A percentile compares a stretch with the other conserved stretches of the same genome.
Conservation (phyloP, 345 rosid genomes). For the Toxicodendron radicans region DNA sequence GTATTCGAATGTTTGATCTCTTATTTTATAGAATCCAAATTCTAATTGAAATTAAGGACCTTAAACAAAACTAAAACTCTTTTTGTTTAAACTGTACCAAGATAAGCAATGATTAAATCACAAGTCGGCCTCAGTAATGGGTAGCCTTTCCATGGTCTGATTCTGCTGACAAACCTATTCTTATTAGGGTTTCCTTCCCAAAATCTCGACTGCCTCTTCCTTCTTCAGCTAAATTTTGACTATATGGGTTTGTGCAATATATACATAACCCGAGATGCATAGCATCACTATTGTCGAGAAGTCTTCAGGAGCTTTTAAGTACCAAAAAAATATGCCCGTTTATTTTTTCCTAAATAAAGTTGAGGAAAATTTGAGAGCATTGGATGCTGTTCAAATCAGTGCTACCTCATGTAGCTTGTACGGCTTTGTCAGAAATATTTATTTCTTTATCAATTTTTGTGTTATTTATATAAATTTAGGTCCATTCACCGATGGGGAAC, state of each 20-base stretch:
- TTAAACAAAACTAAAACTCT: not conserved
- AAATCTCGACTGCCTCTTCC: constrained; percentile 17
- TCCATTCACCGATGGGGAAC: not conserved
- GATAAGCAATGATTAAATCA: not conserved
- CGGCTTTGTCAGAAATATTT: constrained; percentile 36
- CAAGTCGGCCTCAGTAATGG: constrained; percentile 11
- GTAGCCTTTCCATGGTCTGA: constrained; percentile 9
- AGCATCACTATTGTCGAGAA: constrained; percentile 9
- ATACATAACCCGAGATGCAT: constrained; percentile 30
- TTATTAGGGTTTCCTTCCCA: constrained; percentile 23
- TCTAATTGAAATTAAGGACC: not conserved
- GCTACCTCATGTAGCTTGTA: constrained; percentile 45
- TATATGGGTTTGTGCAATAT: constrained; percentile 15
- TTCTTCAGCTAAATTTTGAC: constrained; percentile 16
- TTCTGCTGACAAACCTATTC: constrained; percentile 23
- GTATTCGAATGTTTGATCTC: not conserved
- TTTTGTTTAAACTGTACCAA: not conserved
- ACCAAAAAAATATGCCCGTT: not conserved
- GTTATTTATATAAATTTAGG: not conserved
- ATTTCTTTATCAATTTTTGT: not conserved
- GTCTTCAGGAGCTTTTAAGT: too few species aligned
- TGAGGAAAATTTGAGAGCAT: constrained; percentile 32
- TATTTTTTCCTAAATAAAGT: constrained; percentile 11
- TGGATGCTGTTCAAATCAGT: constrained; percentile 60
- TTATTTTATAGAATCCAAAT: not conserved